These are phyloP conservation scores for Bathelium albidoporum DNA, from an alignment of 495 filamentous ascomycete genomes.

Conservation along the genomic window DNA sequence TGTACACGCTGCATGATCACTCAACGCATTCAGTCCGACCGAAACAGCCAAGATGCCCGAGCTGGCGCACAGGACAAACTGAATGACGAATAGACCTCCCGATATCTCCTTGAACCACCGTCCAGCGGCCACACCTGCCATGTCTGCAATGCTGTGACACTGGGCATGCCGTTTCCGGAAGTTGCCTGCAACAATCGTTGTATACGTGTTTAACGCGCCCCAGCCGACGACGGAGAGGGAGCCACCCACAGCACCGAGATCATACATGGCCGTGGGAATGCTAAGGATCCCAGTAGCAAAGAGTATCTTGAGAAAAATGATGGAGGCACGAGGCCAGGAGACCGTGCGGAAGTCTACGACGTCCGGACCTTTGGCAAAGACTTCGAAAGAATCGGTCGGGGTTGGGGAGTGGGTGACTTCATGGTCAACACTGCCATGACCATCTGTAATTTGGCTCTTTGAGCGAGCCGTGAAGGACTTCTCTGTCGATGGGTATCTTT, in stretches of 20 bases:
- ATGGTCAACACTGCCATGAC: not conserved
- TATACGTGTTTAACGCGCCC: constrained; percentile 34
- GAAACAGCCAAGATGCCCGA: constrained; percentile 43
- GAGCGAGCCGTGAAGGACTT: not conserved
- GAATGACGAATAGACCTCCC: constrained; percentile 37
- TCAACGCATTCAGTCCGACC: constrained; percentile 41
- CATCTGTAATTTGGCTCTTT: not conserved
- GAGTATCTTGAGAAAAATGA: constrained; percentile 48
- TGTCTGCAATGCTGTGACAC: constrained; percentile 33
- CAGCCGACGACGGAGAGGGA: constrained; percentile 35
- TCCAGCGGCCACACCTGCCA: constrained; percentile 31
- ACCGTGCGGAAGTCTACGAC: constrained; percentile 48
- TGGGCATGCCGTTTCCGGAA: constrained; percentile 26
- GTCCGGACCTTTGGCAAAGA: constrained; percentile 42
- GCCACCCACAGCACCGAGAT: constrained; percentile 33
- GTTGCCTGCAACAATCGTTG: constrained; percentile 14
- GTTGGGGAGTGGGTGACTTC: not conserved
- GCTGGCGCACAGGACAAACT: constrained; percentile 39
- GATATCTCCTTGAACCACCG: constrained; percentile 19
- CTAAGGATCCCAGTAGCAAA: constrained; percentile 38
- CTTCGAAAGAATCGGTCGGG: constrained; percentile 23
- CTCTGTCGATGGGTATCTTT: not conserved
- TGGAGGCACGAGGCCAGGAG: constrained; percentile 44
- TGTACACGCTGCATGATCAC: constrained; percentile 39
- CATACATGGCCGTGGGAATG: constrained; percentile 32